phyloP scores from a whole-genome alignment of 2,329 filamentous ascomycete species.

The Monilinia vaccinii-corymbosi region DNA sequence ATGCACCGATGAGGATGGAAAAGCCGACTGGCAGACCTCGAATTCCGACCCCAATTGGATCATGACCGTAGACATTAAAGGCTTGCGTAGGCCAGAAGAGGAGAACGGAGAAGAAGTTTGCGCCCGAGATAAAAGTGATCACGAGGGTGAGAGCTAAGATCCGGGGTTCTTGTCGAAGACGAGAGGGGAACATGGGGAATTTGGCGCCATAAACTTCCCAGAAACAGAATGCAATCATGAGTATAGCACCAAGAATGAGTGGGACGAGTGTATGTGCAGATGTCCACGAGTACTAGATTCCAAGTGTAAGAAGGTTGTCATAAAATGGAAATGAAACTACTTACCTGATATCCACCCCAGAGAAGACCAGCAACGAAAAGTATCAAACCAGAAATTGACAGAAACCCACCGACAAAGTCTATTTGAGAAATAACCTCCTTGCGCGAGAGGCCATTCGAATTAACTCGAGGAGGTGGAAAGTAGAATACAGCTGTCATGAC shows the following conservation, averaged over 20 bases:
- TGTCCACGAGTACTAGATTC: slow-evolving; percentile 49
- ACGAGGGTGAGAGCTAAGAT: slow-evolving; percentile 44
- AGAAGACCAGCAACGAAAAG: slow-evolving; percentile 42
- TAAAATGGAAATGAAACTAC: background rate
- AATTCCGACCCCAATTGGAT: slow-evolving; percentile 54
- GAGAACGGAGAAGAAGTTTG: slow-evolving; percentile 38
- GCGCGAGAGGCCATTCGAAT: slow-evolving; percentile 31
- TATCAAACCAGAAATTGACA: slow-evolving; percentile 41
- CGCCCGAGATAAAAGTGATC: slow-evolving; percentile 50
- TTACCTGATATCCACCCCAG: slow-evolving; percentile 45
- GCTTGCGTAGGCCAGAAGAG: slow-evolving; percentile 53
- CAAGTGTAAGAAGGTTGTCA: slow-evolving; percentile 33
- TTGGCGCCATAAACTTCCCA: slow-evolving; percentile 44
- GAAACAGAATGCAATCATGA: slow-evolving; percentile 41
- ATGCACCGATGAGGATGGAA: slow-evolving; percentile 51
- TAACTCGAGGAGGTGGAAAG: slow-evolving; percentile 41
- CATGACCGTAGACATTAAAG: slow-evolving; percentile 57
- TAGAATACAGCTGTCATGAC: slow-evolving; percentile 43
- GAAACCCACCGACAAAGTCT: slow-evolving; percentile 42
- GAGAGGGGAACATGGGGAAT: slow-evolving; percentile 37
- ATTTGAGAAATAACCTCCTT: slow-evolving; percentile 36
- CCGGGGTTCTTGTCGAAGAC: slow-evolving; percentile 45
- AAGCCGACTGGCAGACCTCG: slow-evolving; percentile 56
- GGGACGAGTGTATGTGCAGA: slow-evolving; percentile 46
- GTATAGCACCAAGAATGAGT: slow-evolving; percentile 39